These are phyloP conservation scores for Psilocybe subaeruginosa DNA, from an alignment of 768 basidiomycete genomes.

Conservation along the genomic window DNA sequence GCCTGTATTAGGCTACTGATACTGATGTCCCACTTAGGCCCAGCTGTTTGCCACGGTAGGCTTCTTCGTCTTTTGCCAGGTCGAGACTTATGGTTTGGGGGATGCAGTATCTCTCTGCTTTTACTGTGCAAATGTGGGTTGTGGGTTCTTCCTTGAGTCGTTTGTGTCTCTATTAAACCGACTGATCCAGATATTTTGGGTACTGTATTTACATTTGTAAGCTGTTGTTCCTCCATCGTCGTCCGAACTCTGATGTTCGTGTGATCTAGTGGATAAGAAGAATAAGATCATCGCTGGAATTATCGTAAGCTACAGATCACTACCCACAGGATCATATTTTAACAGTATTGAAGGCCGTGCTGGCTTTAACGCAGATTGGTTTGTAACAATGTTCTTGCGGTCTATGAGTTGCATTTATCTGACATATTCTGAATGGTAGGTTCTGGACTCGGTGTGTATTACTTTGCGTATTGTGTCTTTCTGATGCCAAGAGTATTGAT, in stretches of 20 bases:
- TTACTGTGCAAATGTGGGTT: neutral
- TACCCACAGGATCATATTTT: neutral
- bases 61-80: neutral
- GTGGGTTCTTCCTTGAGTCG: neutral
- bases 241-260: neutral
- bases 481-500: neutral
- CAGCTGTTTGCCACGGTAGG: neutral
- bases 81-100: neutral
- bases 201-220: conserved; percentile 20
- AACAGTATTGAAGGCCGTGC: neutral
- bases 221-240: neutral
- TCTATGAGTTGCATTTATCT: neutral
- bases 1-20: neutral
- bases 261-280: neutral
- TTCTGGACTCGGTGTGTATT: neutral
- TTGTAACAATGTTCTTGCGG: neutral
- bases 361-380: neutral
- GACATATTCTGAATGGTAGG: neutral
- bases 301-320: neutral
- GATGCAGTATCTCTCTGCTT: neutral
- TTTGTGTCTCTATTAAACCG: neutral
- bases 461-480: neutral
- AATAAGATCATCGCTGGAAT: neutral
- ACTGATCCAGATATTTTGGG: conserved; percentile 21
- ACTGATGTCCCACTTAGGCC: neutral